Evolutionary conservation across 2,329 filamentous ascomycete species (phyloP).

Genomic region (Beauveria pseudobassiana): DNA sequence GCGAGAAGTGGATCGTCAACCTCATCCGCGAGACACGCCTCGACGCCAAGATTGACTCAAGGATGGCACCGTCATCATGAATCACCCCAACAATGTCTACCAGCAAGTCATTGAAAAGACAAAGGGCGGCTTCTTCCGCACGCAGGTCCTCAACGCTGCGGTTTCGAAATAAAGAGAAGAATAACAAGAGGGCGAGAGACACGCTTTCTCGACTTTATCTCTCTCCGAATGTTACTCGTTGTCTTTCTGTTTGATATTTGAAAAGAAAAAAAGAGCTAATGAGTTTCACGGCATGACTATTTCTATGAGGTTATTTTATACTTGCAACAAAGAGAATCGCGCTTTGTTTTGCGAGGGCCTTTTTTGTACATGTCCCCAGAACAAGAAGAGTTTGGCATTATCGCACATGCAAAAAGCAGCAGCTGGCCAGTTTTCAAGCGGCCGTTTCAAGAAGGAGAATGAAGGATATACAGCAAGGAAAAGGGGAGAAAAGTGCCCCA

Average conservation of each 20-base stretch:
- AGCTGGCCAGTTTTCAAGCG: not conserved
- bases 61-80: conserved; percentile 98
- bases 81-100: conserved; percentile 98
- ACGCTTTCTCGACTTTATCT: too few relatives aligned
- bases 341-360: conserved; percentile 5
- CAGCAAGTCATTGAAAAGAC: conserved; percentile 99
- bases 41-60: conserved; percentile 98
- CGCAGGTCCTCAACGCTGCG: conserved; percentile 78
- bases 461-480: too few relatives aligned
- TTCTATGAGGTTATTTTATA: conserved; percentile 13
- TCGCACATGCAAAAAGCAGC: not conserved
- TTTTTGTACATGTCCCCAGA: not conserved
- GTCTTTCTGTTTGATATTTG: not conserved
- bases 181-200: not conserved
- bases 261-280: not conserved
- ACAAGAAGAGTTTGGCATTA: not conserved
- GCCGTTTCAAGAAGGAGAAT: too few relatives aligned
- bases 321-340: conserved; percentile 15
- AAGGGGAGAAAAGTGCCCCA: too few relatives aligned
- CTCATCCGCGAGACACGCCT: conserved; percentile 95
- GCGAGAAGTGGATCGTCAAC: conserved; percentile 99
- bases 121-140: conserved; percentile 97
- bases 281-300: conserved; percentile 1
- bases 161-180: conserved; percentile 41
- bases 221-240: not conserved